A percentile compares a stretch with the other conserved stretches of the same genome.
Evolutionary conservation across 2,329 filamentous ascomycete species (phyloP).

Genomic region (Delphinella strobiligena): DNA sequence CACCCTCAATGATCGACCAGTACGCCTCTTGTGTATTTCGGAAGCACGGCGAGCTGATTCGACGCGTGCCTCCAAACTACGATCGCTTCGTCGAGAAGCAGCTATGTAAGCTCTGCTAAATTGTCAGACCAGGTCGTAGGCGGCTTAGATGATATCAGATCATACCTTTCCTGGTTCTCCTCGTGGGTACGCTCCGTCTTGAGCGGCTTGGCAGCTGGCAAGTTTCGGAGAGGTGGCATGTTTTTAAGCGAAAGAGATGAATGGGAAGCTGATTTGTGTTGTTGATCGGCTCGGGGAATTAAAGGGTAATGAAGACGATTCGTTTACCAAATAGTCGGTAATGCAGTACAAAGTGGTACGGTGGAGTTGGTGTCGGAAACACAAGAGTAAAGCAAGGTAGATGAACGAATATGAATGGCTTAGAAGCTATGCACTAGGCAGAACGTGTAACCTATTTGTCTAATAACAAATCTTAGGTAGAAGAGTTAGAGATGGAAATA

Average conservation of each 20-base stretch:
- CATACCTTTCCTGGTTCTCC: constrained; percentile 63
- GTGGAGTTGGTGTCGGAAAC: not conserved
- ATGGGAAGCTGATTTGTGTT: not conserved
- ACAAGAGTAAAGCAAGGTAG: not conserved
- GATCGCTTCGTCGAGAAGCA: constrained; percentile 74
- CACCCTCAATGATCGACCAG: constrained; percentile 69
- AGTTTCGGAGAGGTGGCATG: constrained; percentile 22
- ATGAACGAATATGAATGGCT: not conserved
- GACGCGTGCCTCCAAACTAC: constrained; percentile 74
- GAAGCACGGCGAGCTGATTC: constrained; percentile 81
- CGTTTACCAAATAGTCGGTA: too few relatives aligned
- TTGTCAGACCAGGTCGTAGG: not conserved
- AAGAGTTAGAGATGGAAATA: not conserved
- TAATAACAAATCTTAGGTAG: constrained; percentile 17
- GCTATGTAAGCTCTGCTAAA: constrained; percentile 72
- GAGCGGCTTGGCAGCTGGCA: constrained; percentile 31
- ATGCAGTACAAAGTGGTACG: not conserved
- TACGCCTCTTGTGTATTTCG: constrained; percentile 80
- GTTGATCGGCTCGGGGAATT: constrained; percentile 5
- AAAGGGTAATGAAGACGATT: too few relatives aligned
- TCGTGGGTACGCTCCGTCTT: constrained; percentile 67
- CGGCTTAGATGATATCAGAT: constrained; percentile 4
- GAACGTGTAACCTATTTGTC: constrained; percentile 18
- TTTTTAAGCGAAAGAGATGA: constrained; percentile 1
- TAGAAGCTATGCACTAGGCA: constrained; percentile 5